These are phyloP conservation scores for Candida pseudofarinosa DNA, from an alignment of 805 yeast genomes.

Conservation along the genomic window DNA sequence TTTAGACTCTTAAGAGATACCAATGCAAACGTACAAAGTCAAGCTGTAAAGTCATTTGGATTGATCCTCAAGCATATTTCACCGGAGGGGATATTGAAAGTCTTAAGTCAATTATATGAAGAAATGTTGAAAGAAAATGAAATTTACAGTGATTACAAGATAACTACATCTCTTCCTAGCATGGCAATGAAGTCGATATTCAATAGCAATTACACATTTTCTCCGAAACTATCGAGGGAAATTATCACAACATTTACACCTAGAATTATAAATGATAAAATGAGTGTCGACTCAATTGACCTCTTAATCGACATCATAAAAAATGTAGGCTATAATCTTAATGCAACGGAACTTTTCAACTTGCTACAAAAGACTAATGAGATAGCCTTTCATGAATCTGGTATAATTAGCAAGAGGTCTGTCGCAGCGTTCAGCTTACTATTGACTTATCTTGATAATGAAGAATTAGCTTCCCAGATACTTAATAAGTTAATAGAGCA, in stretches of 20 bases:
- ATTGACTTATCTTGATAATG: slow-evolving; percentile 19
- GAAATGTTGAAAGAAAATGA: slow-evolving; percentile 15
- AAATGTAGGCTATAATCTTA: slow-evolving; percentile 42
- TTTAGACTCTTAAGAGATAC: slow-evolving; percentile 51
- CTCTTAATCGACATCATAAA: slow-evolving; percentile 53
- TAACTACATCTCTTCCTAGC: slow-evolving; percentile 47
- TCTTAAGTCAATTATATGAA: slow-evolving; percentile 27
- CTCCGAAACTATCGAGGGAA: slow-evolving; percentile 16
- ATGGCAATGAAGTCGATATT: slow-evolving; percentile 47
- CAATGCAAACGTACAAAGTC: slow-evolving; percentile 69
- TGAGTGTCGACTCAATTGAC: slow-evolving; percentile 57
- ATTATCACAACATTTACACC: slow-evolving; percentile 40
- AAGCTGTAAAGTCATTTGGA: slow-evolving; percentile 59
- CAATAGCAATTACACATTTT: slow-evolving; percentile 23
- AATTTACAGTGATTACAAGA: slow-evolving; percentile 18
- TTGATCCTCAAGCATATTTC: slow-evolving; percentile 40
- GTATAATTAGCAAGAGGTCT: slow-evolving; percentile 47
- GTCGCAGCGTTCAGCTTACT: slow-evolving; percentile 46
- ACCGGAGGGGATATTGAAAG: slow-evolving; percentile 22
- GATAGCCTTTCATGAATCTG: slow-evolving; percentile 36
- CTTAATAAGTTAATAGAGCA: slow-evolving; percentile 14
- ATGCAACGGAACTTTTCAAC: slow-evolving; percentile 27
- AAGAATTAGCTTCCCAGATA: slow-evolving; percentile 3
- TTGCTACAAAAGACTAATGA: slow-evolving; percentile 27
- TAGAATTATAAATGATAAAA: slow-evolving; percentile 25